Evolutionary conservation across 306 rosid species (phyloP).

Genomic region (Geum urbanum): DNA sequence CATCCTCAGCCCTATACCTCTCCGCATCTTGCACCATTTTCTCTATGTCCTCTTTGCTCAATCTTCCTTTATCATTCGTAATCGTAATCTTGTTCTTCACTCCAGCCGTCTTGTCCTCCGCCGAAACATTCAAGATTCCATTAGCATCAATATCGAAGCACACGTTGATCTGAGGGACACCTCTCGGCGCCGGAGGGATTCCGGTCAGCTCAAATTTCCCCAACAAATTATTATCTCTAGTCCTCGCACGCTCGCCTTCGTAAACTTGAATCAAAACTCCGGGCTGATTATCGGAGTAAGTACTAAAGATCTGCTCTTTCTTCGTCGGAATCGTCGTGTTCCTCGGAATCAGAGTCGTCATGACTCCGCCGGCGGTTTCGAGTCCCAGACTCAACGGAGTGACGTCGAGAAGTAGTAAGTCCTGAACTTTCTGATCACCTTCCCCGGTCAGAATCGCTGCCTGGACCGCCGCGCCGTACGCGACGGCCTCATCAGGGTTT

Average conservation of each 20-base stretch:
- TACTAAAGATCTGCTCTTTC: conserved; percentile 76
- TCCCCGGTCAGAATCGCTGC: conserved; percentile 74
- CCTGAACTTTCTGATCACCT: conserved; percentile 72
- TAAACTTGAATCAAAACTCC: conserved; percentile 83
- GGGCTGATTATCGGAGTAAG: conserved; percentile 75
- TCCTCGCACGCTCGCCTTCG: conserved; percentile 74
- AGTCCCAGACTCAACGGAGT: conserved; percentile 68
- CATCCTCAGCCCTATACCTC: conserved; percentile 78
- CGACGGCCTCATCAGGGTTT: conserved; percentile 86
- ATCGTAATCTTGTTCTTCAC: conserved; percentile 86
- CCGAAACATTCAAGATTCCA: conserved; percentile 65
- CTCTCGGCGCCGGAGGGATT: conserved; percentile 80
- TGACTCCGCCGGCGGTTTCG: conserved; percentile 79
- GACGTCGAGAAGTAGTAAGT: conserved; percentile 66
- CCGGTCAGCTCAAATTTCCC: conserved; percentile 77
- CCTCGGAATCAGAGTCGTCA: conserved; percentile 71
- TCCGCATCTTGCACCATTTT: conserved; percentile 84
- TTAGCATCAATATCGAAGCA: conserved; percentile 72
- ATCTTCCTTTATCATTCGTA: conserved; percentile 71
- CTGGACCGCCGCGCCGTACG: conserved; percentile 84
- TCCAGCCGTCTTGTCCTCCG: conserved; percentile 81
- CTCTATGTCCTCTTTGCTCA: conserved; percentile 83
- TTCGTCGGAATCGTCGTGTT: conserved; percentile 79
- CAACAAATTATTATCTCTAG: conserved; percentile 65
- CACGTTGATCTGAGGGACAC: conserved; percentile 75